Evolutionary conservation across 2,329 filamentous ascomycete genomes (phyloP), one percentile per base, ranked within the genome.

Genomic region (Akanthomyces muscarius): DNA sequence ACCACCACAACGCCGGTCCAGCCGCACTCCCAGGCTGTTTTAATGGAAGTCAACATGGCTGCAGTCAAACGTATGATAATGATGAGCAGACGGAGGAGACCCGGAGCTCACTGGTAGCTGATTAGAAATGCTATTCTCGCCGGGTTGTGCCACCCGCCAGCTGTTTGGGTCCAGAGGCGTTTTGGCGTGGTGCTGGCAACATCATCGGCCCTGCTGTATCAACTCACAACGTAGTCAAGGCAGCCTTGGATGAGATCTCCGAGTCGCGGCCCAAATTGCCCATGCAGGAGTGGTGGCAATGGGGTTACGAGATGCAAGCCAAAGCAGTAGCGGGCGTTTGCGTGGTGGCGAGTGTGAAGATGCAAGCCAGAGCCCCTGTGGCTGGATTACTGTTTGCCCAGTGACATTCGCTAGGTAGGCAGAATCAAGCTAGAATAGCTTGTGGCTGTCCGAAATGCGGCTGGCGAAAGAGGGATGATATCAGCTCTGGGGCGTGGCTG

Each of bases 311-410:
- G 56, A 50, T 59, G 44, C 56, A 50, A 13, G 38, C 38, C 23
- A 38, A 28, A 38, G 55, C 44, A 25, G 44, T 25, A 8, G 33
- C 28, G 36, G 56, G 48, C 13, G 38, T 53, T 52, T 44, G 58
- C 23, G 25, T 18, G 30, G 55, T 33, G 45, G 56, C 30, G 42
- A 48, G 11, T 10, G 25, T 52, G 47, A 33, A 11, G 47, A 16
- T 53, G 58, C 48, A 53, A 60, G 57, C 57, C 47, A 42, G 23
- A 30, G 47, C 47, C 57, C 58, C 36, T 61, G 58, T 61, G 38
- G 58, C 58, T 53, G n/a, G 21, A 54, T 3, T 54, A 30, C 14
- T n/a, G 33, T 54, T 41, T 54, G 51, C 51, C 30, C 16, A 11
- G 38, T 52, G 58, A 45, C 48, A 61, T 61, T 60, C 21, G 30